Evolutionary conservation across 805 yeast genomes (phyloP), one percentile per base, ranked within the genome.

Genomic region (Ogataea paraovalis): DNA sequence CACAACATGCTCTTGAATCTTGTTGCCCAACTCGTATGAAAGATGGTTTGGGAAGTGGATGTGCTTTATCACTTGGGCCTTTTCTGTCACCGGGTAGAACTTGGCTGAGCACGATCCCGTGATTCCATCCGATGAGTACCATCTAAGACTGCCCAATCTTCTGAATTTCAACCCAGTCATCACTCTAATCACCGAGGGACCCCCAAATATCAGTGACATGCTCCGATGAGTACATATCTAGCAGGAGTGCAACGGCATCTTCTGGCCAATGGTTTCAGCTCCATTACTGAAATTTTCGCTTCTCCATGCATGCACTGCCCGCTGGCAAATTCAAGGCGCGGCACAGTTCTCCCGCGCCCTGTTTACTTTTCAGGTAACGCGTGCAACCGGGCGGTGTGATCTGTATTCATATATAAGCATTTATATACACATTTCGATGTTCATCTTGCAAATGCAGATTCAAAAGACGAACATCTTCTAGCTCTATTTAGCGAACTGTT

Each of bases 1-100:
- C 0, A 80, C 80, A 52, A 85, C 71, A 40, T 71, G 64, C 43
- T 75, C 74, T 58, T 86, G 92, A 36, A 84, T 73, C 27, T 61
- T 57, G 44, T 76, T 71, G 3, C 89, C 92, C 39, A 70, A 64
- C 13, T 58, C 54, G 55, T 78, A 79, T 0, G 73, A 69, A 4
- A 69, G 45, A 1, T 62, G 54, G 2, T 68, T 64, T 3, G 61
- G 61, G 54, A 75, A 72, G 46, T 73, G 78, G 14, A 75, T 52
- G 54, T 78, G 82, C 41, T 74, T 71, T 9, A 78, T 48, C 1
- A 53, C 58, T 14, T 61, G 51, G 0, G 77, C 69, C 4, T 69
- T 57, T 4, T 51, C 25, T 13, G 41, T 41, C 7, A 50, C 30
- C 3, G 60, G 56, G 23, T 46, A 43, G 38, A 57, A 57, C 22